These are phyloP conservation scores for Pseudocercospora pini-densiflorae DNA, from an alignment of 2,329 filamentous ascomycete genomes.

Conservation along the genomic window DNA sequence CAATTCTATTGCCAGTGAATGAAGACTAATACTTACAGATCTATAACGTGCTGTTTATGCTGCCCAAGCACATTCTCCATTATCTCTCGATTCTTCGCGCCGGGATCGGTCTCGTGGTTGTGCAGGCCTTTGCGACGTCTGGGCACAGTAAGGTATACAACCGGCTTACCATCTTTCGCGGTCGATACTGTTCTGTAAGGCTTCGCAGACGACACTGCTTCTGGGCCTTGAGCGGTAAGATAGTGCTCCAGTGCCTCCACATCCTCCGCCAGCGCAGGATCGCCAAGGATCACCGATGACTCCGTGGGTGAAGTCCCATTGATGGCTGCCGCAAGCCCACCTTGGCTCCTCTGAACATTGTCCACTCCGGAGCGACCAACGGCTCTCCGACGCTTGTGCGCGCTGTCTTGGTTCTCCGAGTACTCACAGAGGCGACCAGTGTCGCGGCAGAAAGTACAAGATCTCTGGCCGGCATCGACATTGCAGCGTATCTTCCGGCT, in stretches of 20 bases:
- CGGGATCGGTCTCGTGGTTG: constrained; percentile 39
- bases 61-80: constrained; percentile 48
- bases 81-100: constrained; percentile 46
- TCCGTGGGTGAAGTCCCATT: constrained; percentile 35
- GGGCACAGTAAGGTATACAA: constrained; percentile 53
- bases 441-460: constrained; percentile 47
- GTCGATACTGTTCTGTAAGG: constrained; percentile 58
- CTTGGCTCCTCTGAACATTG: neutral
- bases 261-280: constrained; percentile 48
- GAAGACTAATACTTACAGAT: constrained; percentile 37
- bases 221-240: constrained; percentile 39
- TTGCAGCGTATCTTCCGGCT: constrained; percentile 49
- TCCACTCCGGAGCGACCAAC: neutral
- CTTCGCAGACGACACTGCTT: constrained; percentile 36
- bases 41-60: constrained; percentile 44
- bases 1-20: neutral
- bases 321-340: constrained; percentile 31
- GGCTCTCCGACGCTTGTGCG: constrained; percentile 19
- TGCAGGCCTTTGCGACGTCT: constrained; percentile 52
- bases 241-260: constrained; percentile 47
- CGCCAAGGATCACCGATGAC: constrained; percentile 46
- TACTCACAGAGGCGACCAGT: constrained; percentile 45
- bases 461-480: constrained; percentile 45
- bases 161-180: constrained; percentile 43
- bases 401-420: constrained; percentile 14